A percentile compares a stretch with the other conserved stretches of the same genome.
These are phyloP conservation scores for Leptographium galeiforme DNA, from an alignment of 2,329 filamentous ascomycete genomes.

Conservation along the genomic window DNA sequence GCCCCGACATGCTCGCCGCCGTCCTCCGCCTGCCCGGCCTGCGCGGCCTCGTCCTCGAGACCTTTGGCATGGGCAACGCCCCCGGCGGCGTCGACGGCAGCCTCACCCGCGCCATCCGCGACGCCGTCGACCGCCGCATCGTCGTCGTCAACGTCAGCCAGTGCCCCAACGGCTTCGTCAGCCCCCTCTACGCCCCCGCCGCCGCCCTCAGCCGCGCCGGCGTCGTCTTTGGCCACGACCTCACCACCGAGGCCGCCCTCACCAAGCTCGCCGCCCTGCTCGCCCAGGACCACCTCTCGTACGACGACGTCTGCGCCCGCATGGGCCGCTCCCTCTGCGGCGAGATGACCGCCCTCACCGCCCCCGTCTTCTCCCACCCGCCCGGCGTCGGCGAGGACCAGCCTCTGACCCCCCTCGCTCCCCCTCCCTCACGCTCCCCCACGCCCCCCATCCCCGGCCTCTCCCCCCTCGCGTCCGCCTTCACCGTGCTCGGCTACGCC, in stretches of 20 bases:
- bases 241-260: conserved; percentile 81
- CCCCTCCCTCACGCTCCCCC: conserved; percentile 19
- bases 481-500: conserved; percentile 68
- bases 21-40: conserved; percentile 66
- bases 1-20: conserved; percentile 82
- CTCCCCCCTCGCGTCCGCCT: conserved; percentile 42
- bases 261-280: conserved; percentile 84
- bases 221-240: conserved; percentile 77
- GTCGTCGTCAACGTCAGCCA: conserved; percentile 87
- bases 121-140: conserved; percentile 66
- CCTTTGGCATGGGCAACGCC: conserved; percentile 86
- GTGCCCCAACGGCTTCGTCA: conserved; percentile 67
- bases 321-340: conserved; percentile 70
- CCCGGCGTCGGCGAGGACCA: conserved; percentile 30
- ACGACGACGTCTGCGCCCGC: conserved; percentile 49
- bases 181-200: conserved; percentile 63
- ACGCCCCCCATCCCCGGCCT: conserved; percentile 20
- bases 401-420: conserved; percentile 35
- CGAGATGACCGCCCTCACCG: conserved; percentile 66
- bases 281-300: conserved; percentile 48
- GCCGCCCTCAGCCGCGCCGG: conserved; percentile 70
- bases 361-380: conserved; percentile 66
- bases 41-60: conserved; percentile 74
- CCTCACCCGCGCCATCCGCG: conserved; percentile 63
- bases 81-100: conserved; percentile 69